These are phyloP conservation scores for Detonula confervacea DNA, from an alignment of 352 stramenopile genomes.

Conservation along the genomic window DNA sequence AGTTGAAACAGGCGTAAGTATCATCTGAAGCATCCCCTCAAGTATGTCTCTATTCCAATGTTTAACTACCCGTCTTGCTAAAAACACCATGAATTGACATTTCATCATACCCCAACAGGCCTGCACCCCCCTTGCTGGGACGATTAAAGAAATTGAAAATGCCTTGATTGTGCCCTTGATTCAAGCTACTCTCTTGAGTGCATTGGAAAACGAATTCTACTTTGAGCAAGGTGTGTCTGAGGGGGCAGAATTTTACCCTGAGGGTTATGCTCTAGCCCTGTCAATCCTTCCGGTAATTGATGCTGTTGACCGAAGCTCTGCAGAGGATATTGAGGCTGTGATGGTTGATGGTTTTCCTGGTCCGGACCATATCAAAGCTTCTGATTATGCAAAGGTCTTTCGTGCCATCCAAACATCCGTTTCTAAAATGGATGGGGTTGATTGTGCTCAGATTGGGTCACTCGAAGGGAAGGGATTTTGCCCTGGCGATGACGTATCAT, in stretches of 20 bases:
- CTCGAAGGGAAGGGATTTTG: conserved; percentile 50
- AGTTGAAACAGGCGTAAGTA: conserved; percentile 52
- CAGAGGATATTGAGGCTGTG: conserved; percentile 53
- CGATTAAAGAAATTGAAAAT: conserved; percentile 68
- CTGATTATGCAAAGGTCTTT: conserved; percentile 44
- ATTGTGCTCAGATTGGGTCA: conserved; percentile 52
- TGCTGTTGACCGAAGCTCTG: conserved; percentile 51
- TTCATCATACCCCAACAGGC: conserved; percentile 40
- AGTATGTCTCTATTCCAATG: neutral
- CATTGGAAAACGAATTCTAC: conserved; percentile 57
- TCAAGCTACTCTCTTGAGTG: conserved; percentile 72
- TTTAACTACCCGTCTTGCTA: neutral
- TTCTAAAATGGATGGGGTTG: conserved; percentile 50
- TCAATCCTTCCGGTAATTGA: conserved; percentile 75
- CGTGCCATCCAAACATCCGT: conserved; percentile 39
- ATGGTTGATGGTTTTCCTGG: conserved; percentile 56
- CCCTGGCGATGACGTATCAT: conserved; percentile 21
- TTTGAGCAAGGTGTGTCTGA: conserved; percentile 16
- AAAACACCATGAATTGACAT: conserved; percentile 1
- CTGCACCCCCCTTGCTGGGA: conserved; percentile 68
- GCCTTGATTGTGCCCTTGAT: conserved; percentile 76
- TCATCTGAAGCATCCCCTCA: neutral
- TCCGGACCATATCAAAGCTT: conserved; percentile 7
- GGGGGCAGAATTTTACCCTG: conserved; percentile 47
- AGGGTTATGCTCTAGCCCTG: conserved; percentile 72